Percentiles rank a stretch among this genome's conserved stretches.
Conservation (phyloP, 352 stramenopile genomes). For the Sclerospora graminicola region DNA sequence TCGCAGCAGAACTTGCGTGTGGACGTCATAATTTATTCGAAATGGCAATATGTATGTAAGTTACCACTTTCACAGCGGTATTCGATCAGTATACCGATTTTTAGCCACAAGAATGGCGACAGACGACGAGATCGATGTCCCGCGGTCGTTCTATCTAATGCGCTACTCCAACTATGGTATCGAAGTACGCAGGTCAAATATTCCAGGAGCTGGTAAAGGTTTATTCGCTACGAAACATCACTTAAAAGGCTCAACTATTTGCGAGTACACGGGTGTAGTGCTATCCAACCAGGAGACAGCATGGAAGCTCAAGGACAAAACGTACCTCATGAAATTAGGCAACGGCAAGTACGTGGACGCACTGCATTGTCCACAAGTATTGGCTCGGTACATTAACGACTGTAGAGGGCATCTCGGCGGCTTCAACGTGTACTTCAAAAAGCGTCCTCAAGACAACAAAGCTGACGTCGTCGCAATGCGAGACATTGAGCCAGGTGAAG, state of each 20-base stretch:
- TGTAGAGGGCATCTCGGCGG: conserved; percentile 35
- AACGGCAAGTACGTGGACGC: conserved; percentile 70
- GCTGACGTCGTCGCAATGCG: conserved; percentile 51
- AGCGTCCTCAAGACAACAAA: conserved; percentile 32
- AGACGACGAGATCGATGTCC: conserved; percentile 9
- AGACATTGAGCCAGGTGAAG: conserved; percentile 44
- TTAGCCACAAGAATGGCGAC: no score
- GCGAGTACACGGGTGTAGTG: conserved; percentile 36
- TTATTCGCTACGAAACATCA: conserved; percentile 35
- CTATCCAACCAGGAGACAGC: conserved; percentile 31
- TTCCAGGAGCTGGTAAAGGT: conserved; percentile 39
- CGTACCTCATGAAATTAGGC: conserved; percentile 76
- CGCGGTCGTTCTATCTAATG: conserved; percentile 15
- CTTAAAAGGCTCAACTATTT: conserved; percentile 19
- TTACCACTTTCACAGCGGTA: no score
- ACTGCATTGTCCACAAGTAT: conserved; percentile 26
- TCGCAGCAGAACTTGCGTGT: conserved; percentile 93
- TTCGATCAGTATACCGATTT: no score
- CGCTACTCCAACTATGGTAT: conserved; percentile 20
- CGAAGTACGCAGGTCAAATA: conserved; percentile 29
- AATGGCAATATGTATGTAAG: no score
- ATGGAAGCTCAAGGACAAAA: conserved; percentile 52
- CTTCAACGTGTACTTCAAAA: conserved; percentile 74
- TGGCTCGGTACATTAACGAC: conserved; percentile 78
- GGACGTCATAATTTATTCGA: conserved; percentile 80